Percentiles rank a stretch among this genome's conserved stretches.
Evolutionary conservation across 352 stramenopile genomes (phyloP).

Genomic region (Phytophthora melonis): DNA sequence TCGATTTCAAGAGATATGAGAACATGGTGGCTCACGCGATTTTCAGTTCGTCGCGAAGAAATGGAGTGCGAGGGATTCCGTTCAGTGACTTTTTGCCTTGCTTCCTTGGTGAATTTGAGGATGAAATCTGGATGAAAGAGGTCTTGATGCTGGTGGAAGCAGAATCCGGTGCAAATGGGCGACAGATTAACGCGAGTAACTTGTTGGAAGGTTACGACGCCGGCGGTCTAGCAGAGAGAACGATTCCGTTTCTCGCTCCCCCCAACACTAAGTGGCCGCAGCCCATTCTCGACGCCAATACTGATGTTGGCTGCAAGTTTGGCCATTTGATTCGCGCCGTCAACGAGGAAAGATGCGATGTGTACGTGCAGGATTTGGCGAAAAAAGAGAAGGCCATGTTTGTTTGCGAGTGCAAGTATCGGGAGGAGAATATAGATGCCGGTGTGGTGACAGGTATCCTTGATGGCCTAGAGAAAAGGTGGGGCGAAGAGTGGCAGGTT

Average conservation of each 20-base stretch:
- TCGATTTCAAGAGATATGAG: conserved; percentile 29
- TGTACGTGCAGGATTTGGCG: neutral
- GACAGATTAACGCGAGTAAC: neutral
- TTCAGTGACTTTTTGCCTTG: conserved; percentile 34
- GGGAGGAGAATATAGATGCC: neutral
- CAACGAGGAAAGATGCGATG: neutral
- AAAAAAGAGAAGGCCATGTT: neutral
- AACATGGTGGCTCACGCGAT: conserved; percentile 44
- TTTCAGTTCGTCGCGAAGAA: conserved; percentile 42
- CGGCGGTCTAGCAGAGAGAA: too few relatives aligned
- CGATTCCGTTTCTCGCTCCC: conserved; percentile 20
- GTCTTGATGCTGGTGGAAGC: neutral
- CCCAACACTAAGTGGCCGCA: conserved; percentile 23
- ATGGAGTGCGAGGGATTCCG: conserved; percentile 35
- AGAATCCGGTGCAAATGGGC: neutral
- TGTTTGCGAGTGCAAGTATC: conserved; percentile 25
- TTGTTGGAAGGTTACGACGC: too few relatives aligned
- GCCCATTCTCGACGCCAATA: conserved; percentile 9
- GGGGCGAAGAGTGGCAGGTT: neutral
- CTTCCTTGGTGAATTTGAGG: conserved; percentile 29
- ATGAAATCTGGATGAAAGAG: neutral
- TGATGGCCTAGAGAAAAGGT: neutral
- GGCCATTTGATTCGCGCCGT: conserved; percentile 8
- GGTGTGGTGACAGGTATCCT: neutral
- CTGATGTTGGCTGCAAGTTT: conserved; percentile 12